These are phyloP conservation scores for Globisporangium abappressorium DNA, from an alignment of 352 stramenopile genomes.

Conservation along the genomic window DNA sequence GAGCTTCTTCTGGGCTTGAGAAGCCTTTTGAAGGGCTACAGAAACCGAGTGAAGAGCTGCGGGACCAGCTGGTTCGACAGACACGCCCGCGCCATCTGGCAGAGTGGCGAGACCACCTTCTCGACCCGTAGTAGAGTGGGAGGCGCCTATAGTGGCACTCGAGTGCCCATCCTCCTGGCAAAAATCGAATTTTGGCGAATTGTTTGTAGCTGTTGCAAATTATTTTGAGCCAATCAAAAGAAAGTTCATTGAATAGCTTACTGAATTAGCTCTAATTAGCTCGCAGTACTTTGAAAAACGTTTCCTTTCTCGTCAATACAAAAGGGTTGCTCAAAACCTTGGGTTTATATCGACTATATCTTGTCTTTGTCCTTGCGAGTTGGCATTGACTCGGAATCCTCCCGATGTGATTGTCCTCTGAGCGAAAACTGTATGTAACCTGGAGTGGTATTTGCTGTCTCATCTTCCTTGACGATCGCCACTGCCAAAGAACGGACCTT, in stretches of 20 bases:
- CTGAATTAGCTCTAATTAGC: no score
- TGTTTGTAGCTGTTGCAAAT: no score
- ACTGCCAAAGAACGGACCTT: neutral
- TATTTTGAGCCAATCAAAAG: no score
- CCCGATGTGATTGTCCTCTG: neutral
- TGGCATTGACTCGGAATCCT: neutral
- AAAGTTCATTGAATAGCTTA: no score
- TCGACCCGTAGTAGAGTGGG: neutral
- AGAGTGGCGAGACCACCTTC: neutral
- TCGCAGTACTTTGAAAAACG: no score
- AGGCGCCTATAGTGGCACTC: neutral
- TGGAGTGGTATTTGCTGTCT: neutral
- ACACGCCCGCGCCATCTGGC: neutral
- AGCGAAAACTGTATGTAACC: neutral
- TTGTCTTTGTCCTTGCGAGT: no score
- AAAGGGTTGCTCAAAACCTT: no score
- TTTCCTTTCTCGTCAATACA: no score
- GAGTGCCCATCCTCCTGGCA: neutral
- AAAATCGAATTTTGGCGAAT: neutral
- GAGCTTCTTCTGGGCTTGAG: neutral
- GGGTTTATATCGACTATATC: no score
- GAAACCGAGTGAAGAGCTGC: neutral
- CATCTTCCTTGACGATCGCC: neutral
- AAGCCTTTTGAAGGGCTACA: neutral
- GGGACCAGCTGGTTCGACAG: neutral